A percentile compares a stretch with the other conserved stretches of the same genome.
phyloP scores from a whole-genome alignment of 2,329 filamentous ascomycete genomes.

The Leptodontidium sp. region DNA sequence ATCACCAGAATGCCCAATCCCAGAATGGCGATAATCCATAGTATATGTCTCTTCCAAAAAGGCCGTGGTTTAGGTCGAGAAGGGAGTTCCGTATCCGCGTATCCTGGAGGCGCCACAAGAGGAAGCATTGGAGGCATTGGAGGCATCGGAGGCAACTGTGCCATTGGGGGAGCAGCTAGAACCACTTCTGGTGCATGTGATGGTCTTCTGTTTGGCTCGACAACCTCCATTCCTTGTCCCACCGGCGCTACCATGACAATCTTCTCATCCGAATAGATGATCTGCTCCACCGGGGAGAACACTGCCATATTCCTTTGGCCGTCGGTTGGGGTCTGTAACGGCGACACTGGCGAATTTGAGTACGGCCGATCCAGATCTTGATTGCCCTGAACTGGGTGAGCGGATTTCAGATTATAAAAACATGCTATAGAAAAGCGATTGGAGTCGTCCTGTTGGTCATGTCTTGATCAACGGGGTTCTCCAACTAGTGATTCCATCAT shows the following conservation, averaged over 20 bases:
- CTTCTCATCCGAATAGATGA: slow-evolving; percentile 34
- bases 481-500: neutral
- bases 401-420: slow-evolving; percentile 26
- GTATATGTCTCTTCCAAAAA: slow-evolving; percentile 35
- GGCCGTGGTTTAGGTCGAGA: slow-evolving; percentile 21
- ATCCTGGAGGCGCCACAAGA: slow-evolving; percentile 14
- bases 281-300: slow-evolving; percentile 30
- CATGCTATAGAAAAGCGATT: slow-evolving; percentile 27
- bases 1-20: slow-evolving; percentile 28
- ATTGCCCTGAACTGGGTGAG: slow-evolving; percentile 2
- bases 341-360: slow-evolving; percentile 18
- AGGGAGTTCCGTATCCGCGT: slow-evolving; percentile 29
- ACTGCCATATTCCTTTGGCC: slow-evolving; percentile 37
- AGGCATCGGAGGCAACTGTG: neutral
- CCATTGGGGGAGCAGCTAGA: neutral
- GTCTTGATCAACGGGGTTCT: slow-evolving; percentile 9
- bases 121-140: too few relatives aligned
- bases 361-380: neutral
- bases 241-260: slow-evolving; percentile 27
- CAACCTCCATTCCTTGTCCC: slow-evolving; percentile 15
- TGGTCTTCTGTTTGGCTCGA: slow-evolving; percentile 10
- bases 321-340: slow-evolving; percentile 11
- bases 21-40: slow-evolving; percentile 31
- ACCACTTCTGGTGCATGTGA: slow-evolving; percentile 17
- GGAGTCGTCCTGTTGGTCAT: slow-evolving; percentile 9